A percentile compares a stretch with the other conserved stretches of the same genome.
Evolutionary conservation across 768 basidiomycete genomes (phyloP).

Genomic region (Stropharia rugosoannulata): DNA sequence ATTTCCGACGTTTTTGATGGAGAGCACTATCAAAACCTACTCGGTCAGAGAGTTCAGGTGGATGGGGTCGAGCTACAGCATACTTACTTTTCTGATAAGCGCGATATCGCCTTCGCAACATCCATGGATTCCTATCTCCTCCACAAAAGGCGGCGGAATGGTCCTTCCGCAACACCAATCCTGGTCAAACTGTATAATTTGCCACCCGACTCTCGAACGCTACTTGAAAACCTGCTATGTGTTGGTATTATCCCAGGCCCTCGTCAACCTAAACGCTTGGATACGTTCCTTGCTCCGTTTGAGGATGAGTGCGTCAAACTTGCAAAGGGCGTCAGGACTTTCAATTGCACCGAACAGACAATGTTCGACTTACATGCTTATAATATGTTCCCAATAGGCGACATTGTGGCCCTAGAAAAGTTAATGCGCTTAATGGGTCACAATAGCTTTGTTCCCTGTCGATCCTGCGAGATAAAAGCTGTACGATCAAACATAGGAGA

Average conservation of each 20-base stretch:
- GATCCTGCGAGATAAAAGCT: conserved; percentile 30
- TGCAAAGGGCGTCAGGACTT: conserved; percentile 28
- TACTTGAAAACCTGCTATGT: conserved; percentile 28
- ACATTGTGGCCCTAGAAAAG: conserved; percentile 32
- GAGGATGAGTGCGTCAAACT: conserved; percentile 33
- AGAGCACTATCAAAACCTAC: conserved; percentile 7
- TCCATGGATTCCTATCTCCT: conserved; percentile 15
- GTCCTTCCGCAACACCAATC: conserved; percentile 27
- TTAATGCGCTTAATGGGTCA: conserved; percentile 34
- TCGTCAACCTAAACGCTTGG: conserved; percentile 32
- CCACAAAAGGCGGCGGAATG: conserved; percentile 8
- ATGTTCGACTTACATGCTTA: conserved; percentile 28
- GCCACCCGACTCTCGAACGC: conserved; percentile 33
- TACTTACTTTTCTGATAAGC: conserved; percentile 7
- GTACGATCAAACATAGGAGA: too few species aligned
- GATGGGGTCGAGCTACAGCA: conserved; percentile 5
- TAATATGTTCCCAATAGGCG: conserved; percentile 26
- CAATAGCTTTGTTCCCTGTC: conserved; percentile 32
- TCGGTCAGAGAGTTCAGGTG: not conserved
- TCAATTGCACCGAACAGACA: conserved; percentile 16
- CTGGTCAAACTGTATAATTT: conserved; percentile 43
- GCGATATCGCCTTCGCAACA: conserved; percentile 12
- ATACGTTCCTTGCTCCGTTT: conserved; percentile 36
- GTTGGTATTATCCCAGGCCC: conserved; percentile 46
- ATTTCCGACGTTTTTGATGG: conserved; percentile 15